Evolutionary conservation across 2,329 filamentous ascomycete species (phyloP).

Genomic region (Fulvia fulva): DNA sequence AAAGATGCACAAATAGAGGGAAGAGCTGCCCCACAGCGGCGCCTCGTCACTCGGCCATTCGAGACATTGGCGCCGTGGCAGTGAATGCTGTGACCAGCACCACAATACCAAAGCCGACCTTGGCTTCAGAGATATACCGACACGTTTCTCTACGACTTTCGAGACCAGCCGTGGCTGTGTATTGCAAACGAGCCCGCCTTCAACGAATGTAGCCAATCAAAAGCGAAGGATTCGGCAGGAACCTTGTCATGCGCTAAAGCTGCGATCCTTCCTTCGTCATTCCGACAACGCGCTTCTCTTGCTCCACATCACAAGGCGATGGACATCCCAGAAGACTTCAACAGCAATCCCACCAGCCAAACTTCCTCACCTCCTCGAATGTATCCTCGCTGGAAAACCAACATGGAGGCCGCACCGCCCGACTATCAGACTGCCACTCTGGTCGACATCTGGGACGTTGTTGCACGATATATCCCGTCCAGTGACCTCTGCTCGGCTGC

Average conservation of each 20-base stretch:
- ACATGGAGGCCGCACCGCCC: conserved; percentile 58
- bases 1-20: too few relatives aligned
- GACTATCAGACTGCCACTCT: conserved; percentile 57
- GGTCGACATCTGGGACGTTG: conserved; percentile 53
- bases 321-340: background rate
- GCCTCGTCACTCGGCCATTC: too few relatives aligned
- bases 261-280: background rate
- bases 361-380: background rate
- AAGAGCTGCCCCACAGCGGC: too few relatives aligned
- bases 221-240: background rate
- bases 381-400: too few relatives aligned
- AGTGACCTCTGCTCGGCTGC: conserved; percentile 54
- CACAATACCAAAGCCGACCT: background rate
- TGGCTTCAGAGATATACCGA: background rate
- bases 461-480: conserved; percentile 55
- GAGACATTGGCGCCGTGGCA: background rate
- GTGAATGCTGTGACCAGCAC: background rate
- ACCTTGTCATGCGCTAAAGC: background rate
- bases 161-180: background rate
- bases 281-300: background rate
- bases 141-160: background rate
- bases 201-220: background rate
- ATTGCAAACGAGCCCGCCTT: background rate
- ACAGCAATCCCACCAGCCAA: background rate
- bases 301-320: background rate